Evolutionary conservation across 169 alveolate species (phyloP), one percentile per base, ranked within the genome.

Genomic region (Cryptosporidium parvum): DNA sequence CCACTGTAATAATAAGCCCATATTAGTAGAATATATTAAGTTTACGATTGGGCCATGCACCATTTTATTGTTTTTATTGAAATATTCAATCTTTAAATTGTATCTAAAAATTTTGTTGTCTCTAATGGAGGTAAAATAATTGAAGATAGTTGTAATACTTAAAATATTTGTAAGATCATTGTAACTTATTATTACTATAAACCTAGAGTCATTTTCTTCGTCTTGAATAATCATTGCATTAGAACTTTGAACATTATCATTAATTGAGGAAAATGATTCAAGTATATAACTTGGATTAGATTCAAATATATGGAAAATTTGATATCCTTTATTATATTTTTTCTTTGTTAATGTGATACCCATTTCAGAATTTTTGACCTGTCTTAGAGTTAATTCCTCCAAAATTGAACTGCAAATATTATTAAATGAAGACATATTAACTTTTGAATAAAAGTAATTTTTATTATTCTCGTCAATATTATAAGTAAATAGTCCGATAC

Each of bases 91-190:
- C 44, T 73, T 73, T 21, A 73, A 56, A 35, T 58, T 73, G 37
- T 56, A 33, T 42, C 86, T 53, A 59, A n/a, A 73, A 26, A 73
- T 56, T 39, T 59, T 51, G 23, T 56, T 73, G 3, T 73, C 56
- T 6, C 10, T 29, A 8, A 73, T n/a, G 2, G 86, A 59, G 14
- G 31, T 12, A 31, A 35, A 52, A 39, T 73, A 73, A 33, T 59
- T 62, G 56, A 73, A 73, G 14, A 73, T 35, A 73, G 37, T 73
- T 59, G 86, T 73, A n/a, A 73, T 33, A 23, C 56, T 73, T 56
- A 73, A 59, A 56, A 52, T 31, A 73, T 59, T 51, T 3, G 62
- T 73, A 8, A 53, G 18, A 33, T 73, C 70, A 29, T 59, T 73
- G 37, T 73, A 73, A 59, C 52, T 26, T 6, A 73, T 18, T 31